phyloP scores from a whole-genome alignment of 179 eudicot species.

The Amaranthus tricolor region DNA sequence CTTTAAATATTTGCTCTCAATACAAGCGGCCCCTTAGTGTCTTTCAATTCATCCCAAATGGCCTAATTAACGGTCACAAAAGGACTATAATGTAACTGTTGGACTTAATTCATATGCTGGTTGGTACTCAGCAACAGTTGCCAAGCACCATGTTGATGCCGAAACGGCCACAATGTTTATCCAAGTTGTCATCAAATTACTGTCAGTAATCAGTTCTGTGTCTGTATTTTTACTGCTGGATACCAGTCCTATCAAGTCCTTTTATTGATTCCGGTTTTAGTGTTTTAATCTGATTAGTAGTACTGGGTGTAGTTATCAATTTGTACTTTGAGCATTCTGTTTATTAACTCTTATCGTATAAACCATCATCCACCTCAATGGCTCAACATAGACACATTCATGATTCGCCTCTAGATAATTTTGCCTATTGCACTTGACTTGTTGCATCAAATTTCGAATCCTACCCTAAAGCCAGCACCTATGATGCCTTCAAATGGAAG shows the following conservation, averaged over 20 bases:
- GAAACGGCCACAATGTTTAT: neutral
- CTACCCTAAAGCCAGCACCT: neutral
- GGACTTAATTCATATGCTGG: neutral
- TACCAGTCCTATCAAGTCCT: neutral
- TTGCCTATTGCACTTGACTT: neutral
- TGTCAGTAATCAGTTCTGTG: neutral
- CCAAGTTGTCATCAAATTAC: neutral
- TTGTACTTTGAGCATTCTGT: neutral
- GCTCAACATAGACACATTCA: neutral
- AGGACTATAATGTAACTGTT: neutral
- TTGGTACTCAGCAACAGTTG: neutral
- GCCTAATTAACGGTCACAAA: neutral
- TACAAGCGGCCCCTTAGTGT: too few species aligned
- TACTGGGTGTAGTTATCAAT: neutral
- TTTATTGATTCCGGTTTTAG: neutral
- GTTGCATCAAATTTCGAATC: constrained; percentile 3
- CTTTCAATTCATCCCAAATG: neutral
- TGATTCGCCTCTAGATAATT: neutral
- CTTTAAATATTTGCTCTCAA: too few species aligned
- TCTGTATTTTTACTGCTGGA: neutral
- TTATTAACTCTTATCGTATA: neutral
- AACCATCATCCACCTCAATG: neutral
- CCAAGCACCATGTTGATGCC: neutral
- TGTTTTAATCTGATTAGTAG: too few species aligned
- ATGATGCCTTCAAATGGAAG: neutral